phyloP scores from a whole-genome alignment of 805 yeast genomes.

The Candida morakotiae region DNA sequence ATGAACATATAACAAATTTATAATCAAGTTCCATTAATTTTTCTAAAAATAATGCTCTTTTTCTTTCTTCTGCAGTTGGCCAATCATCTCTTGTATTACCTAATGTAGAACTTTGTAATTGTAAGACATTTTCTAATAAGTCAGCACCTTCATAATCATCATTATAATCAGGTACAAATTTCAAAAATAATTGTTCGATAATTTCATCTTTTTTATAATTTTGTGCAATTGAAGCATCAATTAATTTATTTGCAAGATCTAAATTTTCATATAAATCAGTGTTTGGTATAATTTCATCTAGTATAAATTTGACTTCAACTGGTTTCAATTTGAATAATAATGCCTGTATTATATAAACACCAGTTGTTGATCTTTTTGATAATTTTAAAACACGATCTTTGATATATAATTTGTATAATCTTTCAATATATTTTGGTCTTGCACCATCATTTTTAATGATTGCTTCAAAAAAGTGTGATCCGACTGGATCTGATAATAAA shows the following conservation, averaged over 20 bases:
- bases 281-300: constrained; percentile 65
- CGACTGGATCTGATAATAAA: constrained; percentile 82
- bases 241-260: constrained; percentile 62
- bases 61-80: constrained; percentile 89
- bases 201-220: constrained; percentile 60
- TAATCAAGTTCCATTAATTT: constrained; percentile 67
- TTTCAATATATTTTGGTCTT: constrained; percentile 63
- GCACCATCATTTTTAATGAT: constrained; percentile 56
- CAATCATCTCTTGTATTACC: constrained; percentile 83
- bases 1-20: constrained; percentile 50
- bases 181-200: constrained; percentile 40
- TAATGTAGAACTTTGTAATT: constrained; percentile 64
- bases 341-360: constrained; percentile 74
- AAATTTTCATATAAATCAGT: constrained; percentile 61
- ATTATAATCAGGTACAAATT: constrained; percentile 40
- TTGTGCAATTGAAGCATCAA: constrained; percentile 60
- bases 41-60: constrained; percentile 72
- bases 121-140: constrained; percentile 65
- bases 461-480: constrained; percentile 84
- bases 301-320: constrained; percentile 56
- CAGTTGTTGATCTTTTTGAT: constrained; percentile 79
- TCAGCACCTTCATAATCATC: constrained; percentile 23
- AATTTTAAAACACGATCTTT: constrained; percentile 67
- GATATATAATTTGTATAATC: constrained; percentile 71
- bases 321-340: constrained; percentile 61